These are phyloP conservation scores for Cladosporium austrohemisphaericum DNA, from an alignment of 2,329 filamentous ascomycete species.

Conservation along the genomic window DNA sequence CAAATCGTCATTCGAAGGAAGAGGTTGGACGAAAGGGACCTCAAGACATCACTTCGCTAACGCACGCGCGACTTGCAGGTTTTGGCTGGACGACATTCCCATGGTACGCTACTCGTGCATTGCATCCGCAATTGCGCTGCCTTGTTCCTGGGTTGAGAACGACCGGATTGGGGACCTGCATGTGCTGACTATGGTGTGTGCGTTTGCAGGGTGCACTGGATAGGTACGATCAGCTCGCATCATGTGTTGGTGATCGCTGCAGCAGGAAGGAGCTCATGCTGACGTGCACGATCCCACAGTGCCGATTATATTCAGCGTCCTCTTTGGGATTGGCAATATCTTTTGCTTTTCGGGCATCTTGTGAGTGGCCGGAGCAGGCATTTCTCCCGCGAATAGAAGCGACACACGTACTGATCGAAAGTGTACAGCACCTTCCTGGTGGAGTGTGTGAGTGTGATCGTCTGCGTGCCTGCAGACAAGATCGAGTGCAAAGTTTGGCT, in stretches of 20 bases:
- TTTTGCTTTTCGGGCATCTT: slow-evolving; percentile 69
- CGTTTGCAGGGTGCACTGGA: slow-evolving; percentile 46
- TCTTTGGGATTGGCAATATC: slow-evolving; percentile 52
- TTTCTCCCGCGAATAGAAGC: slow-evolving; percentile 2
- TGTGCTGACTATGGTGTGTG: slow-evolving; percentile 29
- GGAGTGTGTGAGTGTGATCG: slow-evolving; percentile 44
- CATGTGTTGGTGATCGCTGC: slow-evolving; percentile 15
- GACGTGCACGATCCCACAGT: slow-evolving; percentile 32
- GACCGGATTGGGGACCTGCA: slow-evolving; percentile 14
- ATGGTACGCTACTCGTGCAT: slow-evolving; percentile 58
- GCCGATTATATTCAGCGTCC: slow-evolving; percentile 47
- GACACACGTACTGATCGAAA: slow-evolving; percentile 16
- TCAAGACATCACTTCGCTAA: slow-evolving; percentile 6
- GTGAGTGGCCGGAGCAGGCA: slow-evolving; percentile 19
- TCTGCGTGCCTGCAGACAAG: slow-evolving; percentile 8
- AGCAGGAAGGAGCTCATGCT: slow-evolving; percentile 8
- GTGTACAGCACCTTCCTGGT: slow-evolving; percentile 77
- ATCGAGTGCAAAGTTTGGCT: slow-evolving; percentile 4
- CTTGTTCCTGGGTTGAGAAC: slow-evolving; percentile 18
- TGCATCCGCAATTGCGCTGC: slow-evolving; percentile 35
- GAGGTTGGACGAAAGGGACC: slow-evolving; percentile 6
- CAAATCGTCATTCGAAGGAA: background rate
- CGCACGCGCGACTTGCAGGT: slow-evolving; percentile 33
- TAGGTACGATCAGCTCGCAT: slow-evolving; percentile 36
- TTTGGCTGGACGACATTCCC: slow-evolving; percentile 83